Conservation (phyloP, 1,284 basidiomycete species). For the Moesziomyces sp. region DNA sequence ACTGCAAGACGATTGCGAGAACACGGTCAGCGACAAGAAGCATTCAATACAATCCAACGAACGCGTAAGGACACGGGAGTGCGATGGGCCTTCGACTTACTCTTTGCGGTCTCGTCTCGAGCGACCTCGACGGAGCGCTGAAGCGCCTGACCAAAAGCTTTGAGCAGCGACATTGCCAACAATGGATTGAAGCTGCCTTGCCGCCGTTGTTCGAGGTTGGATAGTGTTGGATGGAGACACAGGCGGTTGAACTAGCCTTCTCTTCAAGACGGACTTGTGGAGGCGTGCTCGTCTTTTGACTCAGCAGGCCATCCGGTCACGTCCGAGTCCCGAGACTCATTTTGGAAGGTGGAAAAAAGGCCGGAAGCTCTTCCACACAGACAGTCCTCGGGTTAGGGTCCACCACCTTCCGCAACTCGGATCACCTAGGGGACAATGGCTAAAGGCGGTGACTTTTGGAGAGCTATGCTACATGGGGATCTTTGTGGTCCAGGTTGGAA, state of each 20-base stretch:
- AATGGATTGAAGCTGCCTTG: too few species aligned
- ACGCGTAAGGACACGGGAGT: too few species aligned
- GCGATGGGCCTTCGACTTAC: slow-evolving; percentile 12
- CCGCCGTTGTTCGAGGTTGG: background rate
- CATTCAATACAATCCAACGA: background rate
- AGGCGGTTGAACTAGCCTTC: too few species aligned
- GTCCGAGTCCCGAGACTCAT: slow-evolving; percentile 6
- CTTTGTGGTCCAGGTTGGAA: slow-evolving; percentile 27
- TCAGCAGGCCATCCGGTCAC: slow-evolving; percentile 7
- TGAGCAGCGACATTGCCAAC: slow-evolving; percentile 50
- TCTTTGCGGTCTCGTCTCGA: slow-evolving; percentile 55
- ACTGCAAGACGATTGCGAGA: slow-evolving; percentile 13
- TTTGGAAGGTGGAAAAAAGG: too few species aligned
- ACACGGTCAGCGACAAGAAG: slow-evolving; percentile 1
- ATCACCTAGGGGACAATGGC: background rate
- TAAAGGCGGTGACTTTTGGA: too few species aligned
- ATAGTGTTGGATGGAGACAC: background rate
- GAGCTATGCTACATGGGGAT: slow-evolving; percentile 12
- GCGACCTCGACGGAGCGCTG: slow-evolving; percentile 56
- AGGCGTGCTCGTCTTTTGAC: slow-evolving; percentile 16
- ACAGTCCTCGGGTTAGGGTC: slow-evolving; percentile 4
- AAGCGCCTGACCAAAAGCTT: slow-evolving; percentile 53
- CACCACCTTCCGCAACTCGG: slow-evolving; percentile 2
- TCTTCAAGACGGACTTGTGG: slow-evolving; percentile 14
- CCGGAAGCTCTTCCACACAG: too few species aligned